Evolutionary conservation across 225 moss, liverwort and hornwort genomes (phyloP).

Genomic region (Pseudisothecium myosuroides): DNA sequence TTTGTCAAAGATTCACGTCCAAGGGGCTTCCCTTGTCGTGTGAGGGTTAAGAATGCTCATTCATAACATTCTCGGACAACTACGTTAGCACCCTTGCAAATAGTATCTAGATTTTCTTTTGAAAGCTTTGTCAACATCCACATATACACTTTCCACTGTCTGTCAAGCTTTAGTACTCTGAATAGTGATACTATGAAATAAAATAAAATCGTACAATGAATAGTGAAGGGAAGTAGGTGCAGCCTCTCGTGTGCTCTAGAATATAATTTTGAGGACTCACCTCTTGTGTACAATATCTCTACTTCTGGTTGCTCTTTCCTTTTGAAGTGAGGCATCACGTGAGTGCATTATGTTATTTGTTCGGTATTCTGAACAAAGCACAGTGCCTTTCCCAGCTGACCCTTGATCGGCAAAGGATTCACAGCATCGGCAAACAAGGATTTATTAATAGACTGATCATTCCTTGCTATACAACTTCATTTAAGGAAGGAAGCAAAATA

Average conservation of each 20-base stretch:
- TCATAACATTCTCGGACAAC: background rate
- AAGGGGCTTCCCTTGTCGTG: fast-evolving
- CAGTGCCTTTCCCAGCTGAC: background rate
- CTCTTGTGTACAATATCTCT: slow-evolving; percentile 20
- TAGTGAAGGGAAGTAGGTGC: background rate
- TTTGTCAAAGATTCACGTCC: background rate
- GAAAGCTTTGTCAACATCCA: background rate
- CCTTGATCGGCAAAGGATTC: background rate
- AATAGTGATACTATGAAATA: background rate
- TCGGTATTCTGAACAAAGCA: background rate
- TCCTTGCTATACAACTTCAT: background rate
- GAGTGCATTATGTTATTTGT: background rate
- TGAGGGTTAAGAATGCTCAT: background rate
- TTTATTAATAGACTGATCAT: background rate
- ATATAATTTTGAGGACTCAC: background rate
- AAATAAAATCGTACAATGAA: background rate
- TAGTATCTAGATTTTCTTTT: background rate
- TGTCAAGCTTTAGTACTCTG: background rate
- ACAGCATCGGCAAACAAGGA: background rate
- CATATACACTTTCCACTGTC: background rate
- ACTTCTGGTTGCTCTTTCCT: slow-evolving; percentile 42
- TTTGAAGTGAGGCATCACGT: slow-evolving; percentile 1
- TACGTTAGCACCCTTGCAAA: background rate
- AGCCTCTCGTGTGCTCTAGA: background rate
- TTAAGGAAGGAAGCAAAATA: background rate